Conservation (phyloP, 441 rosid genomes). For the Gossypium lobatum region DNA sequence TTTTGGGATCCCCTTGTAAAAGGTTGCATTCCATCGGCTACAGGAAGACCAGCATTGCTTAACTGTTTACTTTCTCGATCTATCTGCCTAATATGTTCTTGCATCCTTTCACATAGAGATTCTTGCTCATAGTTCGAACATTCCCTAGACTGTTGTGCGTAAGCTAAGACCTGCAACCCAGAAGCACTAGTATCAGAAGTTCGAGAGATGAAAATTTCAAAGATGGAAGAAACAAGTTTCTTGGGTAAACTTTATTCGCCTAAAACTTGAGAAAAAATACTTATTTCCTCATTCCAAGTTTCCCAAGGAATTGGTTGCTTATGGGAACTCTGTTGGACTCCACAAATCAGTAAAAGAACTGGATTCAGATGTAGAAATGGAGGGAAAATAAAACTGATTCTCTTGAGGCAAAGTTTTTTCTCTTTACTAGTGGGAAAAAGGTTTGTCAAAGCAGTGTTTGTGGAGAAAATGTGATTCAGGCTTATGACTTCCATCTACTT, state of each 20-base stretch:
- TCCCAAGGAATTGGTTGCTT: background rate
- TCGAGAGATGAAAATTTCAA: background rate
- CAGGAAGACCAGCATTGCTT: conserved; percentile 44
- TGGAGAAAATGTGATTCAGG: background rate
- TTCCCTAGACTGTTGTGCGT: conserved; percentile 90
- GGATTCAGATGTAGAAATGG: background rate
- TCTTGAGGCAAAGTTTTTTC: background rate
- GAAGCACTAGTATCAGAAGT: conserved; percentile 1
- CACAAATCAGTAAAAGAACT: background rate
- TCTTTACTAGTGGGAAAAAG: background rate
- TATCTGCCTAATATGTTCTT: conserved; percentile 74
- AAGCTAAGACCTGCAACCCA: conserved; percentile 56
- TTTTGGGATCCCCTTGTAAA: conserved; percentile 71
- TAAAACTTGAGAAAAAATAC: background rate
- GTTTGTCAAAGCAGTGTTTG: background rate
- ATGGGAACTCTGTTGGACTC: background rate
- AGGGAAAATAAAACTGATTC: background rate
- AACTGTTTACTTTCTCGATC: conserved; percentile 58
- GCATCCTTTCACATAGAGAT: conserved; percentile 81
- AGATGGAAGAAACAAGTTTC: conserved; percentile 6
- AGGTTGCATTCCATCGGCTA: conserved; percentile 48
- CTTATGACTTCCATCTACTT: background rate
- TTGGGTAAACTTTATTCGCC: background rate
- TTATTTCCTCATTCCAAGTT: background rate
- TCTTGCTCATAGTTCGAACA: conserved; percentile 83